Evolutionary conservation across 2,329 filamentous ascomycete species (phyloP), one percentile per base, ranked within the genome.

Genomic region (Sporothrix mexicana): DNA sequence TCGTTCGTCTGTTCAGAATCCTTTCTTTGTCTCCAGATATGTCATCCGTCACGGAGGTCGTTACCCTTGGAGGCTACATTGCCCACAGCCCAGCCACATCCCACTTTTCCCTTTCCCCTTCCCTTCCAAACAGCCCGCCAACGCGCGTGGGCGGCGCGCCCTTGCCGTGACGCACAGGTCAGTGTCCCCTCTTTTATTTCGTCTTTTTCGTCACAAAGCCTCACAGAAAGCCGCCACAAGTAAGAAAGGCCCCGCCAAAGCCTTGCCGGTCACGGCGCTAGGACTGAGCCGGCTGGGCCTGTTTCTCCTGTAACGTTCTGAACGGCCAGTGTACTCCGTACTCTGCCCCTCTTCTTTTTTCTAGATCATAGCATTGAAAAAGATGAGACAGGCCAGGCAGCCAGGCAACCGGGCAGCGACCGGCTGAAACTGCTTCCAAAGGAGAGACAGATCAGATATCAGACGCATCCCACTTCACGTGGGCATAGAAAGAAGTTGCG

Each of bases 111-210:
- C 30, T 6, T 36, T 36, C 30, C 30, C 30, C 7, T 36, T 36
- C 7, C 30, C 30, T 36, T 36, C 30, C 30, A 36, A 36, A 36
- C 30, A 36, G 30, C 30, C 30, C 30, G 30, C 30, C 30, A 36
- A 53, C 45, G 43, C 45, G 43, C 23, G 43, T 30, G 43, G 45
- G 59, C 36, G 62, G 43, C 62, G 64, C 64, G 64, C 64, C 64
- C 64, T 67, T 67, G 43, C 64, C 45, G 64, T 67, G 64, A 67
- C 64, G 45, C 64, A 30, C 62, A 47, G 43, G 20, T 5, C n/a
- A 47, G 6, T 17, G 61, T 5, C 55, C 61, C 61, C 61, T 47
- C 41, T 47, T 66, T 66, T 55, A 4, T 17, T 5, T 51, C 13
- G 15, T 51, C 47, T 25, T 9, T 23, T 51, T 17, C 36, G 43